Conservation (phyloP, 345 rosid genomes). For the Salix exigua region DNA sequence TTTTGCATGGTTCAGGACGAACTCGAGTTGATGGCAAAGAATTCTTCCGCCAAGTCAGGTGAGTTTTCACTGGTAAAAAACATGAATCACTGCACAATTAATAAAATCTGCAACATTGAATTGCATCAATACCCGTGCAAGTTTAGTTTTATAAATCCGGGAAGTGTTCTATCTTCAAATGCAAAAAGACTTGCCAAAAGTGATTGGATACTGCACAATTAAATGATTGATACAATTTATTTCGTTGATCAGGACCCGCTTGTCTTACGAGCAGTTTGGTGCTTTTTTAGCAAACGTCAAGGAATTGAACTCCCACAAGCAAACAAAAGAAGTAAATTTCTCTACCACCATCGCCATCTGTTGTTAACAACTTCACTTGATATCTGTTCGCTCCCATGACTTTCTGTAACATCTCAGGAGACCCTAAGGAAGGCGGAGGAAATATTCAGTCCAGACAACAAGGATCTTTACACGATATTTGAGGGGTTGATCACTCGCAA, state of each 20-base stretch:
- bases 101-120: background rate
- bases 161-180: no score
- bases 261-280: slow-evolving; percentile 90
- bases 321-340: slow-evolving; percentile 64
- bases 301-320: slow-evolving; percentile 90
- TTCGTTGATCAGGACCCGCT: slow-evolving; percentile 48
- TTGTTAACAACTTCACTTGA: background rate
- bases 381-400: background rate
- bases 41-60: slow-evolving; percentile 98
- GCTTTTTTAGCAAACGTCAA: slow-evolving; percentile 87
- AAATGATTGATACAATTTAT: background rate
- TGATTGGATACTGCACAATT: background rate
- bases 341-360: background rate
- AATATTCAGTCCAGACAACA: slow-evolving; percentile 76
- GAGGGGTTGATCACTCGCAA: slow-evolving; percentile 80
- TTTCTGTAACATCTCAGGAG: slow-evolving; percentile 44
- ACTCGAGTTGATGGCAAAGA: slow-evolving; percentile 93
- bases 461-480: slow-evolving; percentile 69
- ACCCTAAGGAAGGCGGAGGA: slow-evolving; percentile 80
- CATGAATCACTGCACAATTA: background rate
- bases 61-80: slow-evolving; percentile 2
- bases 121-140: background rate
- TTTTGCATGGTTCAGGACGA: slow-evolving; percentile 45
- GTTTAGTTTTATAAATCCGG: background rate
- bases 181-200: no score